A percentile compares a stretch with the other conserved stretches of the same genome.
Conservation (phyloP, 176 grass and related monocot genomes). For the Elaeis guineensis region DNA sequence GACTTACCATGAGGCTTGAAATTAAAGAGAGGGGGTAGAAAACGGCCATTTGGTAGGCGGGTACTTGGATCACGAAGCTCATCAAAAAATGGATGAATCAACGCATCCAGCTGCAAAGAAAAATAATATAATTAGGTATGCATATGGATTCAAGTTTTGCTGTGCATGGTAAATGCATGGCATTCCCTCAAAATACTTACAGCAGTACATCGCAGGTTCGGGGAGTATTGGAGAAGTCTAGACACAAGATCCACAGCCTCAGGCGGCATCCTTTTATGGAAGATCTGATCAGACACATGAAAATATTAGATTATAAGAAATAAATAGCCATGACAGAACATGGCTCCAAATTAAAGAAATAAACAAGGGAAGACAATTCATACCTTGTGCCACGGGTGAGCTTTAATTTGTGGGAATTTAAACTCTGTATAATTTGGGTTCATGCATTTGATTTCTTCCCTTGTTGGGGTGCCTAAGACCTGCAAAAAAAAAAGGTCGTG, state of each 20-base stretch:
- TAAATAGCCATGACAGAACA: background rate
- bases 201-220: constrained; percentile 60
- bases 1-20: constrained; percentile 63
- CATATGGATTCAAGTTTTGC: no score
- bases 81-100: constrained; percentile 79
- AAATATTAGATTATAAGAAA: background rate
- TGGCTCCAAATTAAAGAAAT: no score
- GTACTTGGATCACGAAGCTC: constrained; percentile 59
- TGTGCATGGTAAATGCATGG: no score
- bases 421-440: constrained; percentile 77
- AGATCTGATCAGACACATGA: constrained; percentile 25
- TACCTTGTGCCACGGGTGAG: constrained; percentile 84
- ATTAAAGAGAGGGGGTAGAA: constrained; percentile 63
- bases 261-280: constrained; percentile 60
- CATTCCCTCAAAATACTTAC: constrained; percentile 31
- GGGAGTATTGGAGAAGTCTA: constrained; percentile 67
- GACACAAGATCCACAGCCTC: constrained; percentile 82
- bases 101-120: constrained; percentile 45
- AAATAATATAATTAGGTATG: no score
- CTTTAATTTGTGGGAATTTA: constrained; percentile 77
- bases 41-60: constrained; percentile 61
- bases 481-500: constrained; percentile 2
- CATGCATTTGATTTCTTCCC: constrained; percentile 91
- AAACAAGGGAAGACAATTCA: background rate
- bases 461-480: constrained; percentile 69